phyloP scores from a whole-genome alignment of 768 basidiomycete species.

The Boletus rex-veris region DNA sequence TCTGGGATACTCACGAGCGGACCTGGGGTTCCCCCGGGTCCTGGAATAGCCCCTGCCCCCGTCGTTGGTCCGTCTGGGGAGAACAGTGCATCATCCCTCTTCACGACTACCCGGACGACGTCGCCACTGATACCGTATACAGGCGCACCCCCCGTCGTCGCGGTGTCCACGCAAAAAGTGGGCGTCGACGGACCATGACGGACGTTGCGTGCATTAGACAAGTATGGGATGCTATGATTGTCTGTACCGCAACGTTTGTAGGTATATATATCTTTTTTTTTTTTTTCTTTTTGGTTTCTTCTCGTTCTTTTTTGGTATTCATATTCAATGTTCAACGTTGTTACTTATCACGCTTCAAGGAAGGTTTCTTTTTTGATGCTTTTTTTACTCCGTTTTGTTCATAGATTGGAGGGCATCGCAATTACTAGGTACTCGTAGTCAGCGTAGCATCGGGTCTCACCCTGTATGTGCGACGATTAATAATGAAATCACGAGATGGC shows the following conservation, averaged over 20 bases:
- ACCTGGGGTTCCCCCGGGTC: slow-evolving; percentile 28
- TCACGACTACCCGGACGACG: slow-evolving; percentile 14
- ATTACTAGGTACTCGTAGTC: slow-evolving; percentile 3
- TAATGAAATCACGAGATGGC: slow-evolving; percentile 1
- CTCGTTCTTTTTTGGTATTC: neutral
- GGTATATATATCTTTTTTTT: neutral
- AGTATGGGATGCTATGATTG: neutral
- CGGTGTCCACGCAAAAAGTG: slow-evolving; percentile 16
- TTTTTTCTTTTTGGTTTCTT: neutral
- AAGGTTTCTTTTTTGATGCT: neutral
- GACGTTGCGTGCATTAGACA: no score
- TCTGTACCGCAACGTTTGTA: neutral
- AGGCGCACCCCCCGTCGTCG: slow-evolving; percentile 1
- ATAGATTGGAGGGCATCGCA: slow-evolving; percentile 7
- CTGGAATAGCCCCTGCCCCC: slow-evolving; percentile 26
- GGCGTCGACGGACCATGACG: slow-evolving; percentile 19
- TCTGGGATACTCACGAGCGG: slow-evolving; percentile 29
- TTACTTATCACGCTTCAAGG: neutral
- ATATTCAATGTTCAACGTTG: neutral
- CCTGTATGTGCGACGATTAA: neutral
- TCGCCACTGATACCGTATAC: slow-evolving; percentile 26
- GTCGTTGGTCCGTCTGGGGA: slow-evolving; percentile 9
- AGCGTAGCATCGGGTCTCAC: neutral
- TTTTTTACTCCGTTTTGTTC: neutral
- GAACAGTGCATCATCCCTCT: slow-evolving; percentile 5